Percentiles rank a stretch among this genome's conserved stretches.
phyloP scores from a whole-genome alignment of 352 stramenopile genomes.

The Phytopythium helicoides region DNA sequence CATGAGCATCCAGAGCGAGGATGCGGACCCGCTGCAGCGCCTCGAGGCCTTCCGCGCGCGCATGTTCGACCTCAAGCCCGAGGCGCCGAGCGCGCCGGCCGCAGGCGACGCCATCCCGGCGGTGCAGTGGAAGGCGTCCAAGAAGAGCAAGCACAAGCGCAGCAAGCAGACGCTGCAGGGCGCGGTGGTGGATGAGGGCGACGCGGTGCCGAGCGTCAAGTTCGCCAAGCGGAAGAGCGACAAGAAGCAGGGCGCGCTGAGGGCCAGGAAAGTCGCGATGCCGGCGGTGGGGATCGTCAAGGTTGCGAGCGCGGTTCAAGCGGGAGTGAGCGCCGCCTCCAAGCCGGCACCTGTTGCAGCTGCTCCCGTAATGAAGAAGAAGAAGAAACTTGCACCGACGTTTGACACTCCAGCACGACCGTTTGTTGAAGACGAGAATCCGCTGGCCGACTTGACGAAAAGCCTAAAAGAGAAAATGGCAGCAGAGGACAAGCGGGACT shows the following conservation, averaged over 20 bases:
- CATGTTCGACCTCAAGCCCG: slow-evolving; percentile 53
- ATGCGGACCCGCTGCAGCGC: slow-evolving; percentile 36
- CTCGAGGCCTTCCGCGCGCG: slow-evolving; percentile 45
- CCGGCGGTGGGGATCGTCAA: background rate
- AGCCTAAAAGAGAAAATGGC: slow-evolving; percentile 32
- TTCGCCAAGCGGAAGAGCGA: slow-evolving; percentile 19
- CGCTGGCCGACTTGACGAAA: slow-evolving; percentile 31
- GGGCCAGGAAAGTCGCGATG: too few species aligned
- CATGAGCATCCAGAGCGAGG: slow-evolving; percentile 20
- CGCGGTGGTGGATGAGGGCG: slow-evolving; percentile 14
- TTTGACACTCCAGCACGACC: slow-evolving; percentile 2
- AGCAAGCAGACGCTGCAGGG: slow-evolving; percentile 21
- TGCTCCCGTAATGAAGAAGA: too few species aligned
- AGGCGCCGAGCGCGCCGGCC: slow-evolving; percentile 5
- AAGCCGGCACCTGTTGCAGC: too few species aligned
- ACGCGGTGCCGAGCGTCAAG: slow-evolving; percentile 33
- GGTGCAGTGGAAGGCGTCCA: slow-evolving; percentile 38
- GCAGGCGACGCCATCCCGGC: slow-evolving; percentile 21
- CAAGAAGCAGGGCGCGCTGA: slow-evolving; percentile 18
- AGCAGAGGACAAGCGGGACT: slow-evolving; percentile 2
- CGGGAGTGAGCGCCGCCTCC: too few species aligned
- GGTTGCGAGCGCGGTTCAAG: background rate
- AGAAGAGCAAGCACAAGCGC: slow-evolving; percentile 14
- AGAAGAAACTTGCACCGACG: too few species aligned
- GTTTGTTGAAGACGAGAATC: slow-evolving; percentile 19